Base-by-base conservation (phyloP, 148 eudicot genomes). In the Agrostemma githago region DNA sequence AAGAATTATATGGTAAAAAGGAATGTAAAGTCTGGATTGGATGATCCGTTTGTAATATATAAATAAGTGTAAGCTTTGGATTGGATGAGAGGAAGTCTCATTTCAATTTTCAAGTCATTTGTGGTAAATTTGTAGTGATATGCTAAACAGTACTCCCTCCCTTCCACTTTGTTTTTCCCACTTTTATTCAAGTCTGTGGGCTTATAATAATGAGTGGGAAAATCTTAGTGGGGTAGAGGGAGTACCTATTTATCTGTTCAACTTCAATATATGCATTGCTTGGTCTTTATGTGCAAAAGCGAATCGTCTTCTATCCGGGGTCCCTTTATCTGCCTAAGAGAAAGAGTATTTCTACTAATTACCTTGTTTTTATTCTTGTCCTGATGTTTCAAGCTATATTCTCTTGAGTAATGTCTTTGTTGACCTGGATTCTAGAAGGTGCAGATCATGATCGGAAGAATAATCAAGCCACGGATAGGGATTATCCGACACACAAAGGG, bases 371-470 rank as follows among this genome's bases (percentile, higher is more conserved):
- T 38, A 12, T 56, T 40, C 58, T 16, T 57, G 48, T 15, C 20
- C 20, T 65, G 37, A 41, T 11, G 38, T 34, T 62, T 5, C 7
- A 20, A 40, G 15, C 53, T 71, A 59, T 46, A 43, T 53, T 42
- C n/a, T 56, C 53, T 40, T 70, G 78, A 75, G 62, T 70, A 34
- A 62, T 42, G 17, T 74, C 54, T 54, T 57, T 21, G 11, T 72
- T 67, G 62, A 61, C 17, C 66, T 76, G 62, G 40, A 70, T 70
- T 70, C 1, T 53, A 54, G 72, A 76, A 68, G 77, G 79, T 72
- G 75, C 77, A 87, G 91, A 62, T 77, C 74, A 75, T 20, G 81
- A 68, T 65, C 70, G 71, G 67, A 78, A 46, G 39, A 69, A 69
- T 71, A 71, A 78, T 42, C 72, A 83, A 70, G 79, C 61, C 78